Percentiles rank a stretch among this genome's conserved stretches.
Conservation (phyloP, 2,329 filamentous ascomycete genomes). For the Biscogniauxia marginata region DNA sequence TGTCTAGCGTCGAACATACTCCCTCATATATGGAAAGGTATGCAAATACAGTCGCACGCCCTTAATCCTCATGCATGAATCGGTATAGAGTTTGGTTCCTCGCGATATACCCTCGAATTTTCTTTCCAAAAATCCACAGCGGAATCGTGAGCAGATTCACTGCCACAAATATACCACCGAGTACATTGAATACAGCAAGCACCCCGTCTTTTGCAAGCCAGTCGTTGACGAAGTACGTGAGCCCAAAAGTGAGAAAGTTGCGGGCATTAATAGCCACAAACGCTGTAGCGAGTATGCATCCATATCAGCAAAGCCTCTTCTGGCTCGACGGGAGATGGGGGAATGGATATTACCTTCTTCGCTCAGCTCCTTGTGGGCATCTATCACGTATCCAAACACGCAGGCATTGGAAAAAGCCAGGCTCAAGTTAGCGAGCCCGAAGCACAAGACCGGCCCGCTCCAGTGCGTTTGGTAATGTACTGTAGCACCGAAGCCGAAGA, state of each 20-base stretch:
- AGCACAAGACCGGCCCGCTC: slow-evolving; percentile 46
- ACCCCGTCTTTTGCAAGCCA: slow-evolving; percentile 38
- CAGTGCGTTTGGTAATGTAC: slow-evolving; percentile 46
- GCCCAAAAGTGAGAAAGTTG: slow-evolving; percentile 46
- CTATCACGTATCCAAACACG: slow-evolving; percentile 51
- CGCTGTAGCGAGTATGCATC: slow-evolving; percentile 26
- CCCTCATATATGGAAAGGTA: not conserved
- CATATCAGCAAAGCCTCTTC: not conserved
- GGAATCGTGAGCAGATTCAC: slow-evolving; percentile 47
- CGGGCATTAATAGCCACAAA: slow-evolving; percentile 52
- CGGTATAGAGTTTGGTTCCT: slow-evolving; percentile 33
- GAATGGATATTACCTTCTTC: slow-evolving; percentile 37
- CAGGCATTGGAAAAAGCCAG: slow-evolving; percentile 46
- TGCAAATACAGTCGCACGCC: not conserved
- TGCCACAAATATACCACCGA: slow-evolving; percentile 41
- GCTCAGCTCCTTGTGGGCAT: slow-evolving; percentile 44
- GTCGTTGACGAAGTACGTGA: slow-evolving; percentile 44
- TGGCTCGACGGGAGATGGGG: not conserved
- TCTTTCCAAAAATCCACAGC: slow-evolving; percentile 50
- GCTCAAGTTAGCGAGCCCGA: slow-evolving; percentile 48
- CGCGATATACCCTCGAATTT: slow-evolving; percentile 41
- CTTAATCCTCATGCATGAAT: slow-evolving; percentile 31
- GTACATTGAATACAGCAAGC: slow-evolving; percentile 37
- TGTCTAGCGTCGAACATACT: not conserved
- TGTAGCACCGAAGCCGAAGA: slow-evolving; percentile 47